Evolutionary conservation across 148 eudicot species (phyloP), one percentile per base, ranked within the genome.

Genomic region (Agrostemma githago): DNA sequence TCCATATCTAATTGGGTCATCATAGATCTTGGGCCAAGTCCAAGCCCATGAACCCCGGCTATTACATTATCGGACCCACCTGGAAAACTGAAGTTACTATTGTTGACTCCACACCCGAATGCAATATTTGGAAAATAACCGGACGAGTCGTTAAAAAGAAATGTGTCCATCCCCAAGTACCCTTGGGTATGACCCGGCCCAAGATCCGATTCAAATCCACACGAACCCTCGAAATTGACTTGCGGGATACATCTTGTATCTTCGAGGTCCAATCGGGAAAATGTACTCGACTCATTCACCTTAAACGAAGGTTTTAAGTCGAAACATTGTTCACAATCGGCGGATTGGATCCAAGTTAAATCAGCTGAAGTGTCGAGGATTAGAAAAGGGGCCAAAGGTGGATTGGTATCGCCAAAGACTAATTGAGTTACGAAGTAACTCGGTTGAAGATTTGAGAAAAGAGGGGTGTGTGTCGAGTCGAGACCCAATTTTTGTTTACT

Each of bases 41-140:
- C 66, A 15, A 76, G 43, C 5, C 79, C 79, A 4, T n/a, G 21
- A 38, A 76, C 40, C 8, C 79, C 79, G 1, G 73, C 59, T 8
- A 76, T 59, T 14, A n/a, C 6, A 26, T 76, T 76, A 4, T 2
- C 21, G 65, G 58, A 14, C 7, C 56, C 8, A 6, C 15, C 8
- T 6, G 26, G 60, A 5, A 76, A 69, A 8, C 5, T 0, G 10
- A 68, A 2, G 4, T 69, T 10, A 5, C 16, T 4, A 17, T 68
- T 76, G 2, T 48, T 10, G 1, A 76, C 41, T 8, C 60, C 79
- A 76, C 79, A 76, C 4, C 79, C 79, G 64, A 76, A 76, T 60
- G 79, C 68, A 15, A 69, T 9, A 46, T 60, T 17, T 12, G 39
- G 11, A n/a, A 5, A 68, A 34, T 44, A 43, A 3, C 5, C 59